phyloP scores from a whole-genome alignment of 345 rosid genomes.

The Citrus cavaleriei region DNA sequence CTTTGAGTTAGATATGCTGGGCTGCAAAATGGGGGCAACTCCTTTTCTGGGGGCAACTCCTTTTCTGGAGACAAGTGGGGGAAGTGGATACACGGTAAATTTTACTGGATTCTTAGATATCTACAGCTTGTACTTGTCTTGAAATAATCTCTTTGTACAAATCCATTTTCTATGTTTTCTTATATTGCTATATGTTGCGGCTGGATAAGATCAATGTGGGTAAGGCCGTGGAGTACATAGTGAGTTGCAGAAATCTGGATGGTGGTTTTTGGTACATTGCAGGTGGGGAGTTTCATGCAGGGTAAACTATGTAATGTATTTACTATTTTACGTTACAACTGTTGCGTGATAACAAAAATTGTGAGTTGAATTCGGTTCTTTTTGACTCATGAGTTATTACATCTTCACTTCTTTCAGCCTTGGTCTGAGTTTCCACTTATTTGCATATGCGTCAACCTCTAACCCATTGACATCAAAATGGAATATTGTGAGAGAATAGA shows the following conservation, averaged over 20 bases:
- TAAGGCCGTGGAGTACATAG: slow-evolving; percentile 68
- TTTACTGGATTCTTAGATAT: slow-evolving; percentile 5
- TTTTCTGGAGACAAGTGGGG: slow-evolving; percentile 89
- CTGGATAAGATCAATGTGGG: slow-evolving; percentile 61
- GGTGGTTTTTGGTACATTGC: slow-evolving; percentile 97
- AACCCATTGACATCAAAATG: no score
- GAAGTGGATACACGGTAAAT: slow-evolving; percentile 87
- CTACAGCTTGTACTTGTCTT: background rate
- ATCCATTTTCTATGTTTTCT: slow-evolving; percentile 57
- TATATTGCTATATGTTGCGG: slow-evolving; percentile 75
- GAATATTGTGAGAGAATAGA: no score
- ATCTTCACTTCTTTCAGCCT: background rate
- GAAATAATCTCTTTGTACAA: slow-evolving; percentile 1
- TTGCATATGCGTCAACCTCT: background rate
- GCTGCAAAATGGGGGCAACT: no score
- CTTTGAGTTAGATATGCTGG: no score
- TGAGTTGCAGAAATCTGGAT: slow-evolving; percentile 85
- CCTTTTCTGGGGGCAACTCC: slow-evolving; percentile 29
- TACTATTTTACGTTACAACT: background rate
- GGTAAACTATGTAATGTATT: slow-evolving; percentile 61
- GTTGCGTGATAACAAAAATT: background rate
- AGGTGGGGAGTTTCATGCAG: slow-evolving; percentile 91
- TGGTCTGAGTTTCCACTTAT: background rate
- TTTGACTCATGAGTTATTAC: background rate
- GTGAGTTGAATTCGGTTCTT: background rate